A percentile compares a stretch with the other conserved stretches of the same genome.
Conservation (phyloP, 805 yeast genomes). For the Ogataea pignaliae region DNA sequence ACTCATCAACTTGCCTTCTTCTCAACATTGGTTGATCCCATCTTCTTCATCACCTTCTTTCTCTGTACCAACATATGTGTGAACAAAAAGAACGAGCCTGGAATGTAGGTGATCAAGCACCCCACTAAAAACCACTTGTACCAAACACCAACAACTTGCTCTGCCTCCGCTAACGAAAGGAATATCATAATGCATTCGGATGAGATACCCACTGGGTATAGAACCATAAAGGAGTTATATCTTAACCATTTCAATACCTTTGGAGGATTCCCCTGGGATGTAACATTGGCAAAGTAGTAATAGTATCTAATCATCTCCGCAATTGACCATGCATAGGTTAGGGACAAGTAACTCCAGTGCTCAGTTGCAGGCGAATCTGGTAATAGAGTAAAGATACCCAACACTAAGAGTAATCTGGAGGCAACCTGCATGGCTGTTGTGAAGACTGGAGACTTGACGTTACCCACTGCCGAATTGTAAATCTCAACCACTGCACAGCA, state of each 20-base stretch:
- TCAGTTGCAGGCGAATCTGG: slow-evolving; percentile 66
- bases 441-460: slow-evolving; percentile 77
- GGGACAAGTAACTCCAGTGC: slow-evolving; percentile 58
- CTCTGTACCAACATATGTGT: slow-evolving; percentile 89
- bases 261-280: slow-evolving; percentile 50
- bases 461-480: slow-evolving; percentile 69
- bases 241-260: slow-evolving; percentile 61
- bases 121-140: slow-evolving; percentile 53
- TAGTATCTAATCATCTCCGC: slow-evolving; percentile 91
- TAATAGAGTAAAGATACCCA: slow-evolving; percentile 74
- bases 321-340: slow-evolving; percentile 83
- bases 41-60: slow-evolving; percentile 58
- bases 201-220: slow-evolving; percentile 91
- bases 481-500: slow-evolving; percentile 78
- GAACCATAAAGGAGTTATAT: slow-evolving; percentile 74
- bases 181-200: slow-evolving; percentile 72
- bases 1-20: slow-evolving; percentile 4
- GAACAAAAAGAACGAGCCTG: slow-evolving; percentile 82
- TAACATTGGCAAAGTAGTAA: slow-evolving; percentile 71
- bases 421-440: slow-evolving; percentile 87
- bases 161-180: slow-evolving; percentile 70
- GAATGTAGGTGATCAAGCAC: slow-evolving; percentile 65
- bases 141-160: slow-evolving; percentile 40
- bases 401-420: slow-evolving; percentile 75
- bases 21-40: slow-evolving; percentile 13